Evolutionary conservation across 805 yeast genomes (phyloP), one percentile per base, ranked within the genome.

Genomic region (Schizosaccharomyces octosporus): DNA sequence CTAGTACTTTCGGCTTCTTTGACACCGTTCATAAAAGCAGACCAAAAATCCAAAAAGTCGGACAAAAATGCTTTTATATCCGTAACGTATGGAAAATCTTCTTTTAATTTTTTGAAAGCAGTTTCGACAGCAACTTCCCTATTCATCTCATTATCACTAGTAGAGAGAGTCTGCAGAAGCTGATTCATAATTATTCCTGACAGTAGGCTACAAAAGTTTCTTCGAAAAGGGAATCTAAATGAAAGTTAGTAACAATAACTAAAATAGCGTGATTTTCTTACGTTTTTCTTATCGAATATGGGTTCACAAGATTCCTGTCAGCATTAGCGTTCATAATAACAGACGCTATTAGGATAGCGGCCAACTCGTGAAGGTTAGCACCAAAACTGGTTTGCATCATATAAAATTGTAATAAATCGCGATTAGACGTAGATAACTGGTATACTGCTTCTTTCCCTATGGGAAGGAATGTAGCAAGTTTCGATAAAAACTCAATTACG

Each of bases 1-100:
- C 66, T 65, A 5, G 61, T 62, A 17, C 27, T 59, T 24, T 61
- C 62, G n/a, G 66, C 66, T 21, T 48, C 55, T 59, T 63, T 62
- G 15, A 65, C 64, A 17, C 65, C 66, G 6, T 31, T 65, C 5
- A 66, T 63, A n/a, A 65, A n/a, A 2, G 67, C 63, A 60, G 68
- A 65, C 73, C 74, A 69, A 29, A 70, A 64, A 17, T 62, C 51
- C 61, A 71, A 67, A 9, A 67, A 68, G 11, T 61, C 55, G 43
- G 64, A 57, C 19, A 71, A 57, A 58, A 68, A 70, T 0, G 55
- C 64, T 11, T 61, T 63, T 13, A 67, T 66, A 55, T 68, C 65
- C 11, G 63, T 62, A 2, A 71, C 65, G 48, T 67, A 67, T 43
- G 68, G 68, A 63, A 69, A 68, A 63, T 63, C 61, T 19, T 59